phyloP scores from a whole-genome alignment of 2,329 filamentous ascomycete genomes.

The Hypoxylon sp. region DNA sequence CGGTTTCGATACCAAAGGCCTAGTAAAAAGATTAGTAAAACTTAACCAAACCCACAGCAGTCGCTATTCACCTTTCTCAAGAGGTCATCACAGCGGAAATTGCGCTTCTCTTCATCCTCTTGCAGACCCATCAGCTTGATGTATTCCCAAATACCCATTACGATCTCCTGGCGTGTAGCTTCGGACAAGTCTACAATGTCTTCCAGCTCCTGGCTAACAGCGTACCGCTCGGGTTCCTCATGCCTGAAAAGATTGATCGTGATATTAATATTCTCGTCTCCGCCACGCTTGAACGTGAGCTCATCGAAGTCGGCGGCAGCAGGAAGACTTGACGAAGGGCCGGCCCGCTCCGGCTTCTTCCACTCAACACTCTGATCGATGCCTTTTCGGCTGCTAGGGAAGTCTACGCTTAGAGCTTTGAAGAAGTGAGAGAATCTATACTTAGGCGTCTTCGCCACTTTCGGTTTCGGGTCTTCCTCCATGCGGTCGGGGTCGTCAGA shows the following conservation, averaged over 20 bases:
- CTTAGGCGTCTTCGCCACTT: constrained; percentile 59
- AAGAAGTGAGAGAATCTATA: constrained; percentile 83
- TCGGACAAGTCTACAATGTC: constrained; percentile 89
- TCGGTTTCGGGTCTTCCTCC: constrained; percentile 67
- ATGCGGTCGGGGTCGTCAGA: constrained; percentile 65
- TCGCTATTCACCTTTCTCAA: constrained; percentile 75
- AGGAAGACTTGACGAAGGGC: constrained; percentile 67
- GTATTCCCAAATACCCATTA: constrained; percentile 96
- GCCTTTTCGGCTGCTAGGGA: constrained; percentile 73
- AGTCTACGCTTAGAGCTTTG: constrained; percentile 80
- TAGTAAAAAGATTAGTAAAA: constrained; percentile 46
- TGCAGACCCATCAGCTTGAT: constrained; percentile 87
- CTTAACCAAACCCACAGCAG: constrained; percentile 2
- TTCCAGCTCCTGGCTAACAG: constrained; percentile 81
- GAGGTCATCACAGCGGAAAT: constrained; percentile 89
- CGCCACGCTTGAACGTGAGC: constrained; percentile 89
- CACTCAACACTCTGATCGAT: constrained; percentile 79
- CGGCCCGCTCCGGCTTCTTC: constrained; percentile 79
- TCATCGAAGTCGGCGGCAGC: constrained; percentile 86
- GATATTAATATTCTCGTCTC: constrained; percentile 93
- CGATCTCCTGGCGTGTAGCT: constrained; percentile 87
- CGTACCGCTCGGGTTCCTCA: constrained; percentile 87
- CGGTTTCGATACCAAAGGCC: constrained; percentile 81
- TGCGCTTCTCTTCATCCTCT: constrained; percentile 94
- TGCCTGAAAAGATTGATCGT: constrained; percentile 88